phyloP scores from a whole-genome alignment of 352 stramenopile species.

The Phytopythium sindhum region DNA sequence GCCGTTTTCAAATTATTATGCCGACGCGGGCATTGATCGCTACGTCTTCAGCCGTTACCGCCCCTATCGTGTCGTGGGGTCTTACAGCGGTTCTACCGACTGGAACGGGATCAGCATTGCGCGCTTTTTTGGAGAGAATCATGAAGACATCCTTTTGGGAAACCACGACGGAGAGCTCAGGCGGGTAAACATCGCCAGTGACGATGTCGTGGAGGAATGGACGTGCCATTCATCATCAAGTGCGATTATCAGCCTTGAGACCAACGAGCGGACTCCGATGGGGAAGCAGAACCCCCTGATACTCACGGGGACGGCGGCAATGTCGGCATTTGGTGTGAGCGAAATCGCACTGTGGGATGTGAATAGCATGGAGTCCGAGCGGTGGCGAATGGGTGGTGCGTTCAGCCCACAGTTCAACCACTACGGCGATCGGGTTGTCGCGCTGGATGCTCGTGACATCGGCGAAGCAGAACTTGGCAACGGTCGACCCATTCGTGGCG shows the following conservation, averaged over 20 bases:
- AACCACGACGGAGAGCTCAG: conserved; percentile 71
- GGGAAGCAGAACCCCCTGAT: conserved; percentile 46
- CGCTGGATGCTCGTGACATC: conserved; percentile 45
- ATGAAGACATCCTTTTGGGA: conserved; percentile 67
- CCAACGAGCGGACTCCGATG: conserved; percentile 60
- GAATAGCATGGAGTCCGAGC: conserved; percentile 50
- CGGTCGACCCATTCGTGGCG: conserved; percentile 33
- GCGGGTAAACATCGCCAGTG: conserved; percentile 54
- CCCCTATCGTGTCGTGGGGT: conserved; percentile 56
- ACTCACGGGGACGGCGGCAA: conserved; percentile 44
- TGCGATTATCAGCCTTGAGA: conserved; percentile 64
- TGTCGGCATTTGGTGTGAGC: conserved; percentile 44
- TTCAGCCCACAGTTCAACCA: conserved; percentile 74
- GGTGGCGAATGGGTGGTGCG: conserved; percentile 61
- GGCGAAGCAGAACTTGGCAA: conserved; percentile 26
- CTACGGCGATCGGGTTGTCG: conserved; percentile 70
- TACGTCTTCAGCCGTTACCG: conserved; percentile 81
- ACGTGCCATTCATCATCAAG: conserved; percentile 68
- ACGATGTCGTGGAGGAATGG: conserved; percentile 73
- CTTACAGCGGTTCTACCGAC: conserved; percentile 37
- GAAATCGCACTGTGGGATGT: conserved; percentile 78
- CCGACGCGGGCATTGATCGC: conserved; percentile 66
- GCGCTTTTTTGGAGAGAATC: conserved; percentile 60
- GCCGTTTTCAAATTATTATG: conserved; percentile 48
- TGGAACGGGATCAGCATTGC: conserved; percentile 61